Evolutionary conservation across 129 eudicot genomes (phyloP).

Genomic region (Scalesia atractyloides): DNA sequence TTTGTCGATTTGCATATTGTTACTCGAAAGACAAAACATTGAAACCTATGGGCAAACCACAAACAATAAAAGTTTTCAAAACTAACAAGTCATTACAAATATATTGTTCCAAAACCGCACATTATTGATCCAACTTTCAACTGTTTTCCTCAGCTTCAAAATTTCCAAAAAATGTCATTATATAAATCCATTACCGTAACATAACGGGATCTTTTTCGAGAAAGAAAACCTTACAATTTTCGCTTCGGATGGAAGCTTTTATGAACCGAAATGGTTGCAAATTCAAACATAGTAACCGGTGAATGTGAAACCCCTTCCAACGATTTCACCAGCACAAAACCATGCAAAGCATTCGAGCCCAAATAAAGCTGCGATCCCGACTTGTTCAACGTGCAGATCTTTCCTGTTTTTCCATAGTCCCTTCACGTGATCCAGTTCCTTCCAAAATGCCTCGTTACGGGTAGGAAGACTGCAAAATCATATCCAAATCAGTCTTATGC

Average conservation of each 20-base stretch:
- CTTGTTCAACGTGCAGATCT: conserved; percentile 73
- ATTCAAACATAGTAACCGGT: conserved; percentile 69
- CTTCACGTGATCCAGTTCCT: conserved; percentile 66
- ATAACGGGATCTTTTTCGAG: neutral
- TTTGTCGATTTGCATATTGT: too few relatives aligned
- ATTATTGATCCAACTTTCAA: conserved; percentile 33
- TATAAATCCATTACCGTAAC: conserved; percentile 15
- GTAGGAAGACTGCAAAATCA: conserved; percentile 56
- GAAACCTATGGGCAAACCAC: conserved; percentile 17
- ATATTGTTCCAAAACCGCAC: conserved; percentile 12
- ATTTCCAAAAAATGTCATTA: conserved; percentile 29
- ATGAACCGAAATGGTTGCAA: conserved; percentile 23
- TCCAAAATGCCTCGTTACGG: conserved; percentile 70
- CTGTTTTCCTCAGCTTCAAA: conserved; percentile 38
- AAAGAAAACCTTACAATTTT: conserved; percentile 16
- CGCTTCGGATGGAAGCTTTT: conserved; percentile 17
- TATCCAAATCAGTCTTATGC: neutral
- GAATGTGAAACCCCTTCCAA: conserved; percentile 79
- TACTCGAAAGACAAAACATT: neutral
- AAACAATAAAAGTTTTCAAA: conserved; percentile 10
- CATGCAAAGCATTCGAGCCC: conserved; percentile 84
- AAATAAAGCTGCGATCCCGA: conserved; percentile 67
- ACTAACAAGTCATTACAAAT: conserved; percentile 29
- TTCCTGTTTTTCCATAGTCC: conserved; percentile 60
- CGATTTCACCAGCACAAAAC: conserved; percentile 85